phyloP scores from a whole-genome alignment of 225 moss, liverwort and hornwort genomes.

The Rhytidiadelphus loreus region DNA sequence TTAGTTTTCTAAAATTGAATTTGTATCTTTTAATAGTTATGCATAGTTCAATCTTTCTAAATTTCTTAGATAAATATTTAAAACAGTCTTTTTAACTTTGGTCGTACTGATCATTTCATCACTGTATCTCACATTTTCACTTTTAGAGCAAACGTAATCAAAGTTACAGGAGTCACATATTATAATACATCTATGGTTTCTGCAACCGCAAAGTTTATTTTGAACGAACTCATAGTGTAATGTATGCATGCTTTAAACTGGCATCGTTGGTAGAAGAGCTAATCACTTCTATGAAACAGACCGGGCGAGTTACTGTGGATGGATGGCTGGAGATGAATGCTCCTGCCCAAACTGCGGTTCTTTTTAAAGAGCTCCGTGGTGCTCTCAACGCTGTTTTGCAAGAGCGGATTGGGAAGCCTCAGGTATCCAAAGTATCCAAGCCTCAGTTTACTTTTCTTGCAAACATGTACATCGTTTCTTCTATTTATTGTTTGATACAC shows the following conservation, averaged over 20 bases:
- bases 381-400: constrained; percentile 72
- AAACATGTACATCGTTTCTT: neutral
- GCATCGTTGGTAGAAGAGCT: neutral
- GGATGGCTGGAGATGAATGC: constrained; percentile 98
- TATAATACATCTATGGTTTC: neutral
- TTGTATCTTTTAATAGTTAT: neutral
- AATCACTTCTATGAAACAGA: constrained; percentile 30
- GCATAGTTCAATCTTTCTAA: neutral
- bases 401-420: constrained; percentile 80
- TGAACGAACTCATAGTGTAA: neutral
- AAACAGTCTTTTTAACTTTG: neutral
- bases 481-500: neutral
- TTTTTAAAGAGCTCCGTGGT: constrained; percentile 81
- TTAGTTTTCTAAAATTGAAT: neutral
- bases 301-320: constrained; percentile 89
- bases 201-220: neutral
- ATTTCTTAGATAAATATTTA: neutral
- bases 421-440: constrained; percentile 33
- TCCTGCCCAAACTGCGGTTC: constrained; percentile 91
- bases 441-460: neutral
- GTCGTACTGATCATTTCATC: neutral
- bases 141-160: neutral
- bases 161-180: neutral
- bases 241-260: neutral
- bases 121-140: neutral